Percentiles rank a stretch among this genome's conserved stretches.
Evolutionary conservation across 192 early-diverging fungal species (phyloP).

Genomic region (Coemansia sp.): DNA sequence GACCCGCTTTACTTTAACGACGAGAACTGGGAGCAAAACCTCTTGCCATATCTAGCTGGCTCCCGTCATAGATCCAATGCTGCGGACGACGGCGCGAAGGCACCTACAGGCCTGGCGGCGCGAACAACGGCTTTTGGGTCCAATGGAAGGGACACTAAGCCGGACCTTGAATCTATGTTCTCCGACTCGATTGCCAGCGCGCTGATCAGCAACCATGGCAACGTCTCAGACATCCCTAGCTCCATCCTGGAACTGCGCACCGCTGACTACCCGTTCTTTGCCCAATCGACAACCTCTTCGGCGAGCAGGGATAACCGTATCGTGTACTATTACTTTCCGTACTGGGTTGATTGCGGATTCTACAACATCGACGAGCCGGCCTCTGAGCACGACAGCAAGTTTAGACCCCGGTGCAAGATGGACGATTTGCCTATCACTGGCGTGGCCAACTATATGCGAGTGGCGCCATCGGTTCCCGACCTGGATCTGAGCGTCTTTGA

Average conservation of each 20-base stretch:
- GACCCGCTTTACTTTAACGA: conserved; percentile 53
- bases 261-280: conserved; percentile 28
- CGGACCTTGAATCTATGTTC: background rate
- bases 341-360: conserved; percentile 93
- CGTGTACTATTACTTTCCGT: conserved; percentile 62
- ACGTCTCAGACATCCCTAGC: conserved; percentile 17
- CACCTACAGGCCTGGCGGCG: background rate
- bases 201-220: background rate
- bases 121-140: background rate
- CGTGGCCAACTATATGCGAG: conserved; percentile 30
- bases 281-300: background rate
- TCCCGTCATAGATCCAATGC: background rate
- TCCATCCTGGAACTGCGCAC: conserved; percentile 21
- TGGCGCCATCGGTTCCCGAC: conserved; percentile 21
- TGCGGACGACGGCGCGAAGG: background rate
- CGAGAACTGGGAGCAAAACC: conserved; percentile 30
- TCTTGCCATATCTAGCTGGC: conserved; percentile 22
- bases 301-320: conserved; percentile 32
- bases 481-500: conserved; percentile 23
- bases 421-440: conserved; percentile 33
- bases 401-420: conserved; percentile 38
- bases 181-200: background rate
- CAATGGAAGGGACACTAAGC: background rate
- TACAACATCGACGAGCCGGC: conserved; percentile 56
- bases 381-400: conserved; percentile 10